Base-by-base conservation (phyloP, 1,284 basidiomycete genomes). In the Pseudozyma hubeiensis region DNA sequence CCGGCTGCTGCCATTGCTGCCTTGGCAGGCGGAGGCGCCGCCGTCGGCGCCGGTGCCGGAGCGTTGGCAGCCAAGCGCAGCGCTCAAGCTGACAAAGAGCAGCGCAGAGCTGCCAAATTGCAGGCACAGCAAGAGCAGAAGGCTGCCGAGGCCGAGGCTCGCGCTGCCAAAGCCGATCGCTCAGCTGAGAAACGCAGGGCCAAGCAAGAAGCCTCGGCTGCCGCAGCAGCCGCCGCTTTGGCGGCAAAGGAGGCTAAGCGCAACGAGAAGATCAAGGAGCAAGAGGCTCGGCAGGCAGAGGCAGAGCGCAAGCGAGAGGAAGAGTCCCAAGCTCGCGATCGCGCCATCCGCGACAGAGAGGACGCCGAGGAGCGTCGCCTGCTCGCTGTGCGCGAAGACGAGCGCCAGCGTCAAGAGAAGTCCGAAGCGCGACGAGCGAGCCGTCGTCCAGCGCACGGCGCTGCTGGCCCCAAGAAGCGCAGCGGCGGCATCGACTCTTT, bases 211-310 rank as follows among this genome's bases (percentile, higher is more conserved):
- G 74, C 74, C 14, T 66, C 68, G 8, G 73, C 73, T 1, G 73
- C 73, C 8, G 73, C 72, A 9, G 73, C 68, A 24, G 65, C 74
- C 9, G 69, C 70, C 8, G 70, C 75, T 11, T 44, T 72, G 1
- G 70, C 65, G 7, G 70, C 64, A 31, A 74, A 74, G 55, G 65
- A 74, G 55, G 70, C 69, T 19, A 73, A 66, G 57, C 62, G 65
- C 31, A 63, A 40, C 44, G 60, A 62, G 34, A 76, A 73, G 53
- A 54, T 66, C 53, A 54, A 59, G 51, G 43, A 60, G 46, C 59
- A 50, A 34, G 61, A 75, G 37, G 73, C 61, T 14, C 61, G 60
- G 37, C 53, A 55, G n/a, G 60, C 59, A 17, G 67, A 63, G 43
- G n/a, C 57, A 13, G 64, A 75, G 35, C 64, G 68, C 29, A 65